Evolutionary conservation across 495 filamentous ascomycete genomes (phyloP).

Genomic region (Parathielavia appendiculata): DNA sequence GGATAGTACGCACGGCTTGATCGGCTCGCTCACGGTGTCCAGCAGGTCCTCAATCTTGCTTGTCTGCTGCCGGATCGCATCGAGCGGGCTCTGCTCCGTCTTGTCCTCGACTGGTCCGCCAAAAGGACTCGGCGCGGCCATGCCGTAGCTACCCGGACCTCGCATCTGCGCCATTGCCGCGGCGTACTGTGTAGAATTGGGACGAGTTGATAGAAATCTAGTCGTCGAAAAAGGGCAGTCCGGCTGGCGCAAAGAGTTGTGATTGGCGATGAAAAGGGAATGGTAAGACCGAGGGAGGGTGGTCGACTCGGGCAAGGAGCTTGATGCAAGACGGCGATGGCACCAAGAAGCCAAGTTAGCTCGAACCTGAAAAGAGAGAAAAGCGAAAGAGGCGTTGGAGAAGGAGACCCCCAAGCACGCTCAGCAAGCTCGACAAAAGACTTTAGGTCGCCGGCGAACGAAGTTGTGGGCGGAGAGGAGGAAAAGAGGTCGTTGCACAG

Average conservation of each 20-base stretch:
- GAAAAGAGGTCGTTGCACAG: neutral
- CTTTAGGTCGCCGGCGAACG: constrained; percentile 6
- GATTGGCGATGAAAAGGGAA: neutral
- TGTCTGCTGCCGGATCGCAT: constrained; percentile 87
- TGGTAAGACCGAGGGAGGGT: neutral
- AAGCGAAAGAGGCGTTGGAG: neutral
- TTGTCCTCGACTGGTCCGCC: constrained; percentile 48
- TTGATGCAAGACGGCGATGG: neutral
- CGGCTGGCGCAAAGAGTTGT: constrained; percentile 23
- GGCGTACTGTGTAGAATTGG: constrained; percentile 3
- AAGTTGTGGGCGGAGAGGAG: neutral
- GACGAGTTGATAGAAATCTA: neutral
- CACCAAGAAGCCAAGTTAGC: neutral
- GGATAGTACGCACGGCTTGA: constrained; percentile 79
- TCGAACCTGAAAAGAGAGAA: neutral
- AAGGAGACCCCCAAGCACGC: neutral
- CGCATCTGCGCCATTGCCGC: constrained; percentile 83
- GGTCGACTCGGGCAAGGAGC: neutral
- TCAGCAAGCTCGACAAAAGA: constrained; percentile 11
- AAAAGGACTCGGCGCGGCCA: constrained; percentile 71
- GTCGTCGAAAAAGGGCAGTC: constrained; percentile 18
- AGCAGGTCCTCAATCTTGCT: constrained; percentile 96
- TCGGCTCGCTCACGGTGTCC: constrained; percentile 80
- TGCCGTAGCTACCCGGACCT: constrained; percentile 93
- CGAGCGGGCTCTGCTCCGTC: constrained; percentile 77